Percentiles rank a stretch among this genome's conserved stretches.
Conservation (phyloP, 1,284 basidiomycete species). For the Kwoniella shivajii region DNA sequence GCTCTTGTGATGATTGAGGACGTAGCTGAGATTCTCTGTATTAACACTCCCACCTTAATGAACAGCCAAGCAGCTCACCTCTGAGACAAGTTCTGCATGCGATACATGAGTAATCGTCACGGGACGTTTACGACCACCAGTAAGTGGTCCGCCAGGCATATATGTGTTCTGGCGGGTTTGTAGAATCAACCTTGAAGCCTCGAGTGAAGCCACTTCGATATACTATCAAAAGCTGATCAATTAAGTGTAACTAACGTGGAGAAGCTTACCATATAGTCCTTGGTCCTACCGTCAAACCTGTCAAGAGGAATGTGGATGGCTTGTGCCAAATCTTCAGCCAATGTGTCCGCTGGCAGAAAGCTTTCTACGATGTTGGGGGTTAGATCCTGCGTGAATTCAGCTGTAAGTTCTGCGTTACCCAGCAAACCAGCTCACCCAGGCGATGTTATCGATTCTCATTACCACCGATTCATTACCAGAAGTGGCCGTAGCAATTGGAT, state of each 20-base stretch:
- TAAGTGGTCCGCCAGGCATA: constrained; percentile 44
- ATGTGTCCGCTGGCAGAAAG: constrained; percentile 44
- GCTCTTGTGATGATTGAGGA: constrained; percentile 38
- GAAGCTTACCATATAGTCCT: constrained; percentile 49
- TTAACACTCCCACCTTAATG: not conserved
- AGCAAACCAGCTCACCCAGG: constrained; percentile 39
- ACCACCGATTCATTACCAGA: constrained; percentile 17
- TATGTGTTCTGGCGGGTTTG: constrained; percentile 47
- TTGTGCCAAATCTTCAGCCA: constrained; percentile 36
- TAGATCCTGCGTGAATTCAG: constrained; percentile 38
- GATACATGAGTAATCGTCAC: constrained; percentile 50
- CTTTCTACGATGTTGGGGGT: constrained; percentile 45
- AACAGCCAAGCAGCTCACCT: constrained; percentile 28
- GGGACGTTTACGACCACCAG: constrained; percentile 40
- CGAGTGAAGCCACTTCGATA: constrained; percentile 45
- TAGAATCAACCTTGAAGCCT: constrained; percentile 43
- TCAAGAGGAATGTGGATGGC: constrained; percentile 53
- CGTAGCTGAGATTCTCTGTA: constrained; percentile 33
- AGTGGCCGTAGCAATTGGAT: constrained; percentile 3
- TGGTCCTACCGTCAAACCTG: constrained; percentile 48
- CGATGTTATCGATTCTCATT: constrained; percentile 53
- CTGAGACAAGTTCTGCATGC: constrained; percentile 43
- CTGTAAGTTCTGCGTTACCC: not conserved
- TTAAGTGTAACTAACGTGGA: not conserved
- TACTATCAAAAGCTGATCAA: constrained; percentile 35